Evolutionary conservation across 1,139 yeast genomes (phyloP), one percentile per base, ranked within the genome.

Genomic region (Yamadazyma dendronema): DNA sequence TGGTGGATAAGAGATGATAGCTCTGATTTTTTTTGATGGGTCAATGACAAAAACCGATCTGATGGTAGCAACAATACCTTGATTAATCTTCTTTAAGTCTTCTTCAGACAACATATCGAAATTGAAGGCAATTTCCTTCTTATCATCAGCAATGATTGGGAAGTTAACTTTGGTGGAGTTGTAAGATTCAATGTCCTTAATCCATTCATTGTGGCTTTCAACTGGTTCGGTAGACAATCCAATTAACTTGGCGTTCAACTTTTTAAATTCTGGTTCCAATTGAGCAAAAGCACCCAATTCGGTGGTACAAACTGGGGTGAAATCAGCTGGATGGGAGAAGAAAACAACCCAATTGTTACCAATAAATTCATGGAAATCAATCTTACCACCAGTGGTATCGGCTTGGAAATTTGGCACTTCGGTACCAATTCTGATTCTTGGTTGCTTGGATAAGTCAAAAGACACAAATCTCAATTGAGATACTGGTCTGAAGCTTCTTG

Each of bases 291-390:
- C 96, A 46, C 96, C 96, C 54, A 88, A 75, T 70, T 88, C 96
- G 38, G 96, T 88, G 51, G 96, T 88, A 67, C 96, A 88, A 36
- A 88, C 96, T 28, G 96, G 96, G 13, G 96, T 88, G 72, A 85
- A 87, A 62, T 88, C 96, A 34, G 88, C 96, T 39, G 96, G 96
- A 62, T 88, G 96, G 17, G 95, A 85, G 65, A 88, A 88, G 55
- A 88, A 72, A 30, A 88, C 81, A 36, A 80, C 81, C 96, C 96
- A 88, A 33, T 79, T 73, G 62, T 83, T 74, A 37, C 94, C 95
- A 53, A 86, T 67, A 68, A 72, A 86, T 48, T 84, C 81, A 66
- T 86, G 85, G 74, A 86, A 85, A 52, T 75, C 77, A 53, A 86
- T 77, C 45, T 78, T 76, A 36, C 95, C 95, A 49, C 74, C 72